Conservation (phyloP, 169 alveolate species). For the Plasmodium berghei region DNA sequence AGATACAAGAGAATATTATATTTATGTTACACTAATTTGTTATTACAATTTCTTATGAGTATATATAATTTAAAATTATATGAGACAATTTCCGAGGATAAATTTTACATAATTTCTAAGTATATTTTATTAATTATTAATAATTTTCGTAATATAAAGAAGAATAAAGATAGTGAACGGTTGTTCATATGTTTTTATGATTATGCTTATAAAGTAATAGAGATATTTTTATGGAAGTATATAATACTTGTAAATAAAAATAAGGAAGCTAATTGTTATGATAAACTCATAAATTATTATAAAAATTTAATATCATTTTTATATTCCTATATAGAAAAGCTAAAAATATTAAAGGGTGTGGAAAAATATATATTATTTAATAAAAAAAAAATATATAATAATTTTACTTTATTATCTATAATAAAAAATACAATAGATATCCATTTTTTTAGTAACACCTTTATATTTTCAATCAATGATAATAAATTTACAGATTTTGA, state of each 20-base stretch:
- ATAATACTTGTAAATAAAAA: not conserved
- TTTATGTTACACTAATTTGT: slow-evolving; percentile 17
- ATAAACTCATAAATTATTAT: slow-evolving; percentile 1
- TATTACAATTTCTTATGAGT: slow-evolving; percentile 34
- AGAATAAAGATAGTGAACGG: slow-evolving; percentile 9
- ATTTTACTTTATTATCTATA: slow-evolving; percentile 30
- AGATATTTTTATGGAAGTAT: slow-evolving; percentile 17
- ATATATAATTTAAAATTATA: slow-evolving; percentile 35
- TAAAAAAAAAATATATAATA: slow-evolving; percentile 17
- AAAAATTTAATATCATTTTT: slow-evolving; percentile 11
- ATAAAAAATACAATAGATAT: slow-evolving; percentile 31
- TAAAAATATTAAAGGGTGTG: slow-evolving; percentile 16
- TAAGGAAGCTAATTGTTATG: not conserved
- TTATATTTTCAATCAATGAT: not conserved
- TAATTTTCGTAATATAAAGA: slow-evolving; percentile 15
- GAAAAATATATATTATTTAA: slow-evolving; percentile 24
- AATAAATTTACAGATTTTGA: not conserved
- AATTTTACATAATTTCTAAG: slow-evolving; percentile 27
- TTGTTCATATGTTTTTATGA: slow-evolving; percentile 34
- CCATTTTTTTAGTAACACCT: slow-evolving; percentile 1
- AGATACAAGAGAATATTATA: not conserved
- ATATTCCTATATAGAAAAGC: slow-evolving; percentile 7
- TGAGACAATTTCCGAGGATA: slow-evolving; percentile 18
- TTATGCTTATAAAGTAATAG: slow-evolving; percentile 27
- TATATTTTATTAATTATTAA: slow-evolving; percentile 24